These are phyloP conservation scores for Fomitopsis serialis DNA, from an alignment of 768 basidiomycete genomes.

Conservation along the genomic window DNA sequence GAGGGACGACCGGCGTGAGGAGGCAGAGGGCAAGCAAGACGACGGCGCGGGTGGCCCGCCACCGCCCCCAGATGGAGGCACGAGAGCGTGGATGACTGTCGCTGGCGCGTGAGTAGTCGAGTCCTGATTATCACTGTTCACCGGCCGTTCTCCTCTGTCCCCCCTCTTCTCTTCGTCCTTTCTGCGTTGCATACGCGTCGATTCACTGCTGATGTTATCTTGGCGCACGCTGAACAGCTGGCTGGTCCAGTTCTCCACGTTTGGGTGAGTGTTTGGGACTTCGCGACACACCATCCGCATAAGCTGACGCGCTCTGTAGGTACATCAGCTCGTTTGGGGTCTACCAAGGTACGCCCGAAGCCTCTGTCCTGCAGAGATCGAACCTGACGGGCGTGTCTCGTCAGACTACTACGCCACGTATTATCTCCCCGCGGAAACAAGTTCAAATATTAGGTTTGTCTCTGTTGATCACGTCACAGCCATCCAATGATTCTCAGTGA, in stretches of 20 bases:
- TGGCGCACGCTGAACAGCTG: conserved; percentile 8
- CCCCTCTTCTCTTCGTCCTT: too few relatives aligned
- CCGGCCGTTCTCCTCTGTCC: background rate
- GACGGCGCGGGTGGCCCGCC: background rate
- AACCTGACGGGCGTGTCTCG: background rate
- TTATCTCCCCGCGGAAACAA: conserved; percentile 13
- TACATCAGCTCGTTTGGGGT: conserved; percentile 24
- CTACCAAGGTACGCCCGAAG: conserved; percentile 18
- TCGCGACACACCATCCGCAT: background rate
- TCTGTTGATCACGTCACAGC: background rate
- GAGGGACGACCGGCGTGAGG: background rate
- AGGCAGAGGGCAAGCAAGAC: background rate
- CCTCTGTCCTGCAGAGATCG: background rate
- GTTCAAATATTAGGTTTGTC: conserved; percentile 14
- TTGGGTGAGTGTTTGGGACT: conserved; percentile 11
- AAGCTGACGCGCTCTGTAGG: conserved; percentile 2
- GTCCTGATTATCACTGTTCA: background rate
- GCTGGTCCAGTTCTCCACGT: conserved; percentile 20
- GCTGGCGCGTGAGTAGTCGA: conserved; percentile 15
- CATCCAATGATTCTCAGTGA: background rate
- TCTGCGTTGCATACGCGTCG: too few relatives aligned
- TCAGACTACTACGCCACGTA: conserved; percentile 15
- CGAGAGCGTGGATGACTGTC: conserved; percentile 14
- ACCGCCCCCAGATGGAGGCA: conserved; percentile 12
- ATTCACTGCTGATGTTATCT: too few relatives aligned